Evolutionary conservation across 768 basidiomycete genomes (phyloP).

Genomic region (Gloeophyllum trabeum): DNA sequence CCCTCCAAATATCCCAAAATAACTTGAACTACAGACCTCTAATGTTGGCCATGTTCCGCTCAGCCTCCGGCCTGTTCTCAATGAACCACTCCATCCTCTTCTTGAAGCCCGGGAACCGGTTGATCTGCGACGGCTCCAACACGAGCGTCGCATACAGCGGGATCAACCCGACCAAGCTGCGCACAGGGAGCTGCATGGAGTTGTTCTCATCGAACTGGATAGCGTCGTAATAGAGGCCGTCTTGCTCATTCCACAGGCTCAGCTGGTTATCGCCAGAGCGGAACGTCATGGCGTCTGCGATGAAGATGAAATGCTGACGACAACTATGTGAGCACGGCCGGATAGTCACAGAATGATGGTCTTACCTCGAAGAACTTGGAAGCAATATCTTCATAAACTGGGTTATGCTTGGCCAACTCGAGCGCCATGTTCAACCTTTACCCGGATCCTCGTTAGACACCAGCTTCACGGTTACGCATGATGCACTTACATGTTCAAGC

Average conservation of each 20-base stretch:
- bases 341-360: not conserved
- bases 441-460: constrained; percentile 3
- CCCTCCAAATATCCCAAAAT: constrained; percentile 19
- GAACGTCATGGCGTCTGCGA: constrained; percentile 97
- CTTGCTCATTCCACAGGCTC: constrained; percentile 91
- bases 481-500: constrained; percentile 74
- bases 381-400: constrained; percentile 97
- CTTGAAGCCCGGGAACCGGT: constrained; percentile 94
- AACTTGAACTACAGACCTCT: constrained; percentile 36
- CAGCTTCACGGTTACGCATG: not conserved
- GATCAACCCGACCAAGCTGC: constrained; percentile 94
- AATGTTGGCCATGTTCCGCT: constrained; percentile 95
- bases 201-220: constrained; percentile 78
- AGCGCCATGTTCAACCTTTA: constrained; percentile 90
- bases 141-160: constrained; percentile 93
- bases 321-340: not conserved
- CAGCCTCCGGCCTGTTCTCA: constrained; percentile 80
- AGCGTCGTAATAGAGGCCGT: constrained; percentile 98
- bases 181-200: constrained; percentile 85
- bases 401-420: constrained; percentile 94
- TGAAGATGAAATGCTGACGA: constrained; percentile 91
- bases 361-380: constrained; percentile 90
- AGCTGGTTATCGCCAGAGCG: constrained; percentile 64
- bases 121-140: constrained; percentile 80
- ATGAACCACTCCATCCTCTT: constrained; percentile 99